These are phyloP conservation scores for Aspergillus brunneoviolaceus DNA, from an alignment of 2,329 filamentous ascomycete genomes.

Conservation along the genomic window DNA sequence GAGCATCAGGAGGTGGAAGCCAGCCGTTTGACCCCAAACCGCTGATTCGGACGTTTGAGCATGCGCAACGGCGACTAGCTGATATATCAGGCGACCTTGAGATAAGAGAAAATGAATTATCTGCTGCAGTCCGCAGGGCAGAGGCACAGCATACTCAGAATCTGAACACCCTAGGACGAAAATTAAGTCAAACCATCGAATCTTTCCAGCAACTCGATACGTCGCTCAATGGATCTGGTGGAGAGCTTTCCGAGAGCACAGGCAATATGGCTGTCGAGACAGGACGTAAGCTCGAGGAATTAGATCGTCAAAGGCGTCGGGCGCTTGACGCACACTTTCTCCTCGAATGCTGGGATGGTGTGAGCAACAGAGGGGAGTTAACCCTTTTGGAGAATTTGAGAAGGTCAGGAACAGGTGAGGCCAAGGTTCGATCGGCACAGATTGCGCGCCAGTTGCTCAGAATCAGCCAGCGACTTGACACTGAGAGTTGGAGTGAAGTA, in stretches of 20 bases:
- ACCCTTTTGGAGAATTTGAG: constrained; percentile 86
- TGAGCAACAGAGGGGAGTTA: constrained; percentile 84
- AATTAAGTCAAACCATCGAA: constrained; percentile 87
- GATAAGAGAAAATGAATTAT: constrained; percentile 83
- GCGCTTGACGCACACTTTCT: constrained; percentile 93
- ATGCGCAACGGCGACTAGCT: constrained; percentile 55
- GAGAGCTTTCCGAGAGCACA: constrained; percentile 49
- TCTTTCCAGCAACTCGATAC: constrained; percentile 89
- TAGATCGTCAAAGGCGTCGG: constrained; percentile 85
- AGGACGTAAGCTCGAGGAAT: constrained; percentile 86
- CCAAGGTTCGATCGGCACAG: constrained; percentile 89
- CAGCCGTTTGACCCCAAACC: constrained; percentile 89
- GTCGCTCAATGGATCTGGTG: constrained; percentile 63
- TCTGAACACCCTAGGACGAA: constrained; percentile 79
- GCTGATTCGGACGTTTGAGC: constrained; percentile 90
- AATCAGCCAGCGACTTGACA: constrained; percentile 88
- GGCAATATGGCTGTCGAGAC: constrained; percentile 94
- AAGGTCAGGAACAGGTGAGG: constrained; percentile 79
- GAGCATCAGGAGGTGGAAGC: constrained; percentile 39
- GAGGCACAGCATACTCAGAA: constrained; percentile 92
- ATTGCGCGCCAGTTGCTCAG: constrained; percentile 91
- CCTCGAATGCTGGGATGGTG: constrained; percentile 95
- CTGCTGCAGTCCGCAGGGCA: constrained; percentile 84
- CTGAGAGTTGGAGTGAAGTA: constrained; percentile 63
- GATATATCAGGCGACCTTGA: constrained; percentile 74